phyloP scores from a whole-genome alignment of 2,329 filamentous ascomycete species.

The Gnomoniopsis smithogilvyi region DNA sequence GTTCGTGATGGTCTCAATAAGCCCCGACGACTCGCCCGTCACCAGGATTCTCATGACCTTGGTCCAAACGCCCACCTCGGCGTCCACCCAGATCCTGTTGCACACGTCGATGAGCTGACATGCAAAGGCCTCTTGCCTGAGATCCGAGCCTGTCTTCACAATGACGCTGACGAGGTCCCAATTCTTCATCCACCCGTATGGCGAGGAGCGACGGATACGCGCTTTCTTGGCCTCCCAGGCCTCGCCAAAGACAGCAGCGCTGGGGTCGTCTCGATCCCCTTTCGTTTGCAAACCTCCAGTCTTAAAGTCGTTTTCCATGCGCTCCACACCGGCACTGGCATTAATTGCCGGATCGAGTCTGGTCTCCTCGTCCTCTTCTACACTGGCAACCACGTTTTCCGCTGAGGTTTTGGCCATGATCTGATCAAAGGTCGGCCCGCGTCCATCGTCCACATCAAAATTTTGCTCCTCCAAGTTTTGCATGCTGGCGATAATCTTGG shows the following conservation, averaged over 20 bases:
- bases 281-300: slow-evolving; percentile 78
- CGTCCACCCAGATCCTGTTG: slow-evolving; percentile 77
- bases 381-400: slow-evolving; percentile 41
- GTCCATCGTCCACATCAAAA: slow-evolving; percentile 71
- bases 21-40: slow-evolving; percentile 77
- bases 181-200: slow-evolving; percentile 83
- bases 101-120: slow-evolving; percentile 82
- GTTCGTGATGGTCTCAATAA: slow-evolving; percentile 86
- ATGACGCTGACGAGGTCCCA: slow-evolving; percentile 87
- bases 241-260: slow-evolving; percentile 81
- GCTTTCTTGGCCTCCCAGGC: slow-evolving; percentile 84
- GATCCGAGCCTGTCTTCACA: slow-evolving; percentile 79
- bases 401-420: slow-evolving; percentile 74
- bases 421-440: slow-evolving; percentile 73
- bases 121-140: slow-evolving; percentile 82
- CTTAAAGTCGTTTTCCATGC: slow-evolving; percentile 89
- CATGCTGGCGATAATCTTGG: slow-evolving; percentile 89
- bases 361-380: slow-evolving; percentile 54
- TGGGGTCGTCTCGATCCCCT: slow-evolving; percentile 80
- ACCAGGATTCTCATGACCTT: slow-evolving; percentile 85
- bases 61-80: slow-evolving; percentile 76
- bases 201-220: slow-evolving; percentile 77
- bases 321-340: slow-evolving; percentile 69
- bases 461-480: slow-evolving; percentile 82
- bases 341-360: slow-evolving; percentile 54